Base-by-base conservation (phyloP, 208 protist genomes). In the Leishmania turanica region DNA sequence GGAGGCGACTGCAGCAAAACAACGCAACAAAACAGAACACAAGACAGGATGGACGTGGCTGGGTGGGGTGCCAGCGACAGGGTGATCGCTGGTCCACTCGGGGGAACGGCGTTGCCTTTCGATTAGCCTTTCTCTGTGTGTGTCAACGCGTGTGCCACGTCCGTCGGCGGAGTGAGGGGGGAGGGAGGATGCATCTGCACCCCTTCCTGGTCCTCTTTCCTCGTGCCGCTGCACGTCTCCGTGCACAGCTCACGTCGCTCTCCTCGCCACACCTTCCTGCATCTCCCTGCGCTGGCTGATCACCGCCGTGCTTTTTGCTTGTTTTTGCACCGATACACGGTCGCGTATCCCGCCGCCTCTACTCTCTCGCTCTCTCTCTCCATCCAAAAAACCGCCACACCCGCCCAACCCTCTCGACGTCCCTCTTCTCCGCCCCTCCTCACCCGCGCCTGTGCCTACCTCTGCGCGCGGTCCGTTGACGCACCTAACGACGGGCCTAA, bases 61-160 rank as follows among this genome's bases (percentile, higher is more conserved):
- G 27, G 62, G n/a, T 17, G 27, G 31, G n/a, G 62, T 37, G 27
- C 31, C 62, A 15, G 62, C 62, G 62, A 40, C n/a, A 66, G 13
- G 3, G n/a, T 66, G 31, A 37, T 24, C 62, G 31, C 31, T 66
- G 62, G 31, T 3, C 31, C 31, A 66, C 31, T 40, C 27, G n/a
- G 62, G 62, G 31, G 31, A 66, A 21, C 62, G 62, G 27, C n/a
- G 15, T 83, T 69, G 21, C 71, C 58, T 62, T 75, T 82, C 45
- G 11, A 37, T 70, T 3, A 42, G 24, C 6, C 45, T 70, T 60
- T 74, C 75, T 80, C 47, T 49, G 45, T 58, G 17, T 42, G n/a
- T 42, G 27, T 71, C 79, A 45, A 70, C n/a, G 37, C 69, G 73
- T 75, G 9, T 24, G n/a, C 54, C 19, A 21, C 21, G 40, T 31